Base-by-base conservation (phyloP, 352 stramenopile species). In the Phytophthora cryptogea region DNA sequence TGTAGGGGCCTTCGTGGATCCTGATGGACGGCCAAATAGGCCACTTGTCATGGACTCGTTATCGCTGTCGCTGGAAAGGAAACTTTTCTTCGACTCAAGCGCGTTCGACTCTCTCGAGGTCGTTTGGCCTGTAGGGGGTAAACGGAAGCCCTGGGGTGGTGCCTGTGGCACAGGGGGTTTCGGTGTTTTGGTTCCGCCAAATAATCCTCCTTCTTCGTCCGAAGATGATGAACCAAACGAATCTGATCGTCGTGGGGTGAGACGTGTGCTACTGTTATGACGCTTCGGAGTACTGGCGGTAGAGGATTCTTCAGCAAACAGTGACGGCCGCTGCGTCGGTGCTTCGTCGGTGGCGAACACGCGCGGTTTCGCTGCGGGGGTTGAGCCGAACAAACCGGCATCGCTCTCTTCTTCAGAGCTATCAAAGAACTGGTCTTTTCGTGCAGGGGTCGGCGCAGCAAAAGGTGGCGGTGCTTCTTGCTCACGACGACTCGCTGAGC, bases 401-500 rank as follows among this genome's bases (percentile, higher is more conserved):
- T 89, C 81, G 30, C 71, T 83, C 39, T 89, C 80, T 31, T 84
- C 78, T 14, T 85, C 74, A 4, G 78, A 88, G 27, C 69, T 85
- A 33, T 86, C 78, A 23, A 85, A 76, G 39, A 86, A 83, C 27
- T 78, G 75, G 1, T 66, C 66, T 23, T 78, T 85, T 59, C 55
- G 64, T 44, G 59, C 46, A 5, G 58, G 44, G 8, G 49, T 54
- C 26, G 72, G 63, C 5, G 56, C 54, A 20, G 63, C 59, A 48
- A 68, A 57, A 16, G 64, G 55, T 31, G 68, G 41, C 32, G 63
- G 60, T 11, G 53, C 45, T 46, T 64, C 55, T 42, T 61, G 69
- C 8, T 11, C 54, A 20, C 51, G 42, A 30, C 51, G 60, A 45
- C 65, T 66, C 14, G 46, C 37, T 9, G 54, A 27, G 35, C 51